Base-by-base conservation (phyloP, 805 yeast genomes). In the Lipomyces kockii region DNA sequence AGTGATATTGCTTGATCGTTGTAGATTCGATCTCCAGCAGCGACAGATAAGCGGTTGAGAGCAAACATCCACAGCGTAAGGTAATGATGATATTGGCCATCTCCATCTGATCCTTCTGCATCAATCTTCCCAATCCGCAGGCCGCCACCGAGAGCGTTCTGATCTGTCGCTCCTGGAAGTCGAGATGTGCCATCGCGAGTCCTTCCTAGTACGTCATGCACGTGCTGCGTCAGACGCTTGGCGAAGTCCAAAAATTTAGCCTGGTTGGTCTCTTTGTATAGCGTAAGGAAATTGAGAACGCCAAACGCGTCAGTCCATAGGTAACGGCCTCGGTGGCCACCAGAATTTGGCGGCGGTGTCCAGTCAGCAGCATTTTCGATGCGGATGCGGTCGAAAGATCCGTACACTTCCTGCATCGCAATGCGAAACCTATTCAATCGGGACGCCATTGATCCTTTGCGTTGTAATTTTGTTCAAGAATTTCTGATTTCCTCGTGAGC, bases 41-140 rank as follows among this genome's bases (percentile, higher is more conserved):
- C 37, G 22, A 56, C 49, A 56, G 59, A 56, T 56, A 56, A 32
- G 8, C 59, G 59, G 49, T 56, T 56, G 59, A 56, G 59, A 27
- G 59, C 59, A 56, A 56, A 56, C 59, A 56, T 56, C 59, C 59
- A 56, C 49, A 56, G 59, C n/a, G 59, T 56, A 56, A 56, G 59
- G 46, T 56, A 56, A 32, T 56, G 59, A 56, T 56, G 59, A 56
- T 56, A 56, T 56, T 56, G 59, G 22, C 59, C 59, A 22, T 56
- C 59, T 56, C 37, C 59, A 56, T 56, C 59, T 56, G 59, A 5
- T 12, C 59, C 59, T 56, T 27, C 59, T 29, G 59, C 59, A 56
- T 56, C 49, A 32, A 12, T 27, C 59, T 56, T 56, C 27, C 59
- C 59, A 32, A 56, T 56, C 59, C 59, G 49, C 51, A 56, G 59